phyloP scores from a whole-genome alignment of 2,329 filamentous ascomycete species.

The Capronia epimyces region DNA sequence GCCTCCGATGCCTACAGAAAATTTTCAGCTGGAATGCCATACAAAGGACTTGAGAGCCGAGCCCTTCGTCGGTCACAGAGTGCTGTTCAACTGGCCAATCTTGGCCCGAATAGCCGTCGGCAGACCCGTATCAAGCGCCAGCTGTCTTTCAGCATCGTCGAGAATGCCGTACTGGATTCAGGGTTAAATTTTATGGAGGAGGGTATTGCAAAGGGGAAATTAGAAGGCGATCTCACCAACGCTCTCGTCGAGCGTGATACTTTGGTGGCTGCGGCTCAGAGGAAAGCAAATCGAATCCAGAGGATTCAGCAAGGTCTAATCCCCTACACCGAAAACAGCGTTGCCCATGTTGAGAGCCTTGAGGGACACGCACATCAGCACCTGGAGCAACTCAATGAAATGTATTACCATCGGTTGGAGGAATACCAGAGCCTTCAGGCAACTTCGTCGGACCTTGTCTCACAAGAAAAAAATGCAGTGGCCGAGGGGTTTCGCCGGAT shows the following conservation, averaged over 20 bases:
- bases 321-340: slow-evolving; percentile 42
- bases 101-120: slow-evolving; percentile 16
- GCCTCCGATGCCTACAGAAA: slow-evolving; percentile 23
- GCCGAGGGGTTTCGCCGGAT: slow-evolving; percentile 70
- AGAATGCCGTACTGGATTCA: slow-evolving; percentile 39
- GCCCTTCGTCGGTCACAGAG: slow-evolving; percentile 26
- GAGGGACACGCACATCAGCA: slow-evolving; percentile 59
- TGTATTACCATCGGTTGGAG: slow-evolving; percentile 67
- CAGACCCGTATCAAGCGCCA: slow-evolving; percentile 34
- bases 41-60: slow-evolving; percentile 19
- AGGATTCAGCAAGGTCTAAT: slow-evolving; percentile 36
- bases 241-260: slow-evolving; percentile 29
- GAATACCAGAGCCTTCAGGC: slow-evolving; percentile 64
- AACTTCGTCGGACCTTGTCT: slow-evolving; percentile 62
- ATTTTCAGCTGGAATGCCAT: slow-evolving; percentile 21
- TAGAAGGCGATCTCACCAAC: slow-evolving; percentile 23
- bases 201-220: slow-evolving; percentile 13
- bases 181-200: slow-evolving; percentile 28
- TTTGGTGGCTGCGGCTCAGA: slow-evolving; percentile 38
- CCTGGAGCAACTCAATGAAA: slow-evolving; percentile 57
- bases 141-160: slow-evolving; percentile 45
- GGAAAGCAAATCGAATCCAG: slow-evolving; percentile 37
- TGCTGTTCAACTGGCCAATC: slow-evolving; percentile 16
- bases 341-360: slow-evolving; percentile 50
- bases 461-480: slow-evolving; percentile 62